phyloP scores from a whole-genome alignment of 2,329 filamentous ascomycete species.

The Colletotrichum sp. region DNA sequence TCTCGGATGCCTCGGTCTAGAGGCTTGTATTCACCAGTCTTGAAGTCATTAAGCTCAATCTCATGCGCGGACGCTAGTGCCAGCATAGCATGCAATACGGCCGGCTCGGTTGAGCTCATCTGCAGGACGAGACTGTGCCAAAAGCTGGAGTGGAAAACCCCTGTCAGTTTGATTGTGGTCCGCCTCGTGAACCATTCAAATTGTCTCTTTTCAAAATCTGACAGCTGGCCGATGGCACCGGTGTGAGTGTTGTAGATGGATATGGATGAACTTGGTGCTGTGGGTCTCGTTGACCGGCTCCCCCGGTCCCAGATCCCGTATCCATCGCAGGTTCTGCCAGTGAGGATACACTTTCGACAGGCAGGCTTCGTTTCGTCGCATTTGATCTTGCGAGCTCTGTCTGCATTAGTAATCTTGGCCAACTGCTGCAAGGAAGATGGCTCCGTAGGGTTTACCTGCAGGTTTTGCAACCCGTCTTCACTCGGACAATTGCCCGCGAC shows the following conservation, averaged over 20 bases:
- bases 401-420: neutral
- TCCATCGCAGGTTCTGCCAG: slow-evolving; percentile 25
- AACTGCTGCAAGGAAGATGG: too few relatives aligned
- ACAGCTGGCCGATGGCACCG: neutral
- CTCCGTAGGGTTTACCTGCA: too few relatives aligned
- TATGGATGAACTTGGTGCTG: neutral
- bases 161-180: slow-evolving; percentile 38
- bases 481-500: neutral
- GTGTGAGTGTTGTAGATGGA: neutral
- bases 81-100: slow-evolving; percentile 42
- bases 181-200: slow-evolving; percentile 48
- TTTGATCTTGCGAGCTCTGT: slow-evolving; percentile 26
- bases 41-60: slow-evolving; percentile 6
- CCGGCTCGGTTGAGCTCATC: slow-evolving; percentile 36
- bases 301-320: slow-evolving; percentile 26
- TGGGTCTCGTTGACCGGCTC: neutral
- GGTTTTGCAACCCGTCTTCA: neutral
- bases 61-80: slow-evolving; percentile 40
- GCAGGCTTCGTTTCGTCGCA: slow-evolving; percentile 26
- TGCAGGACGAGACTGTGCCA: slow-evolving; percentile 43
- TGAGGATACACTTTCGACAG: slow-evolving; percentile 23
- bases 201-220: slow-evolving; percentile 23
- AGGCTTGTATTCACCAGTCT: neutral
- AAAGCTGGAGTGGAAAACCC: slow-evolving; percentile 38
- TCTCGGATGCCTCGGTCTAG: slow-evolving; percentile 9